phyloP scores from a whole-genome alignment of 2,329 filamentous ascomycete species.

The Ceratocystis cacaofunesta region DNA sequence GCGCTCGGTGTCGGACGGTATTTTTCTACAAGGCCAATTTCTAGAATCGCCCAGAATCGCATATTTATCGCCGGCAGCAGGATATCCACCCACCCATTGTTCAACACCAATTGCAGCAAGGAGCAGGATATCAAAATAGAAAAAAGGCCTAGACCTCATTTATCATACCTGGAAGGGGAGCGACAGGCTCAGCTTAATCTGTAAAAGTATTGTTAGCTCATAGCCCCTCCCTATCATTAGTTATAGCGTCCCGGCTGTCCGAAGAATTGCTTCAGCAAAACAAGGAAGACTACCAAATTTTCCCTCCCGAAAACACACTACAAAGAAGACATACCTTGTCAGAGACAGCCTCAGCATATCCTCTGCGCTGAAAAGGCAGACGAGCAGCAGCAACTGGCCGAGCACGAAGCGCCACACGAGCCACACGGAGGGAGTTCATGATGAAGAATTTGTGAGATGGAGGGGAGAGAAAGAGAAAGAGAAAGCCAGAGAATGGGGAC shows the following conservation, averaged over 20 bases:
- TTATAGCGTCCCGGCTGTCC: background rate
- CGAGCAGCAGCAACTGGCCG: conserved; percentile 62
- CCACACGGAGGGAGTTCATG: conserved; percentile 93
- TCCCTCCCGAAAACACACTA: background rate
- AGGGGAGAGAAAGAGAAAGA: conserved; percentile 16
- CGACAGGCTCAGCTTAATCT: conserved; percentile 95
- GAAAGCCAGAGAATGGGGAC: conserved; percentile 4
- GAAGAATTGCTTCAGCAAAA: background rate
- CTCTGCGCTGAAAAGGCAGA: conserved; percentile 66
- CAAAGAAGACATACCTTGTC: conserved; percentile 49
- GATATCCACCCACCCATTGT: background rate
- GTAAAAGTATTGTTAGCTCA: conserved; percentile 21
- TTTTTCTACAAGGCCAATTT: background rate
- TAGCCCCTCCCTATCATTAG: background rate
- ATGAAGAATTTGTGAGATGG: conserved; percentile 26
- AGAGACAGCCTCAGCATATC: conserved; percentile 75
- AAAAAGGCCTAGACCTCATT: background rate
- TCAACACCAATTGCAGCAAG: background rate
- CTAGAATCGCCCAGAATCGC: background rate
- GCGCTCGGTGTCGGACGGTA: background rate
- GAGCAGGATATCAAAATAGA: background rate
- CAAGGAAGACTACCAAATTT: background rate
- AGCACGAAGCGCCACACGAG: conserved; percentile 75
- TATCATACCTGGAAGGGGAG: conserved; percentile 91
- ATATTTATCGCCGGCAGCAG: background rate